Percentiles rank a stretch among this genome's conserved stretches.
Evolutionary conservation across 2,329 filamentous ascomycete species (phyloP).

Genomic region (Xylariaceae sp.): DNA sequence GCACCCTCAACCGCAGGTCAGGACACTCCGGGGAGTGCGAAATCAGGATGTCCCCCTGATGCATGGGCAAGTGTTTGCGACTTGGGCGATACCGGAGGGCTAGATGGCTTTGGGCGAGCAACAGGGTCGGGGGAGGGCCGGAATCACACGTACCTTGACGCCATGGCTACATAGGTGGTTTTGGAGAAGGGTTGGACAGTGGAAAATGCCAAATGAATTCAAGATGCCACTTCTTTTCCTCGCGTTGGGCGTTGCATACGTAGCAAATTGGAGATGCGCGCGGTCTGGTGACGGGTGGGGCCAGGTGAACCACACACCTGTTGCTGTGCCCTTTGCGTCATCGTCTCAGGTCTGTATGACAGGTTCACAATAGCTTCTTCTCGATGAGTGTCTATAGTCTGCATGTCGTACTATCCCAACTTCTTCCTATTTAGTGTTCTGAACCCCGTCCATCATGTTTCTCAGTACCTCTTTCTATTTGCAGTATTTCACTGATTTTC

Average conservation of each 20-base stretch:
- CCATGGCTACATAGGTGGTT: slow-evolving; percentile 18
- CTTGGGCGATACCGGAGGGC: neutral
- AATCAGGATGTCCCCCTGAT: neutral
- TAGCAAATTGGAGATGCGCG: neutral
- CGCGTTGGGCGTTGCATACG: neutral
- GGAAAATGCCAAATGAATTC: too few species aligned
- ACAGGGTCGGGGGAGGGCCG: neutral
- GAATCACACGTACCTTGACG: slow-evolving; percentile 30
- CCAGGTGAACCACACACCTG: slow-evolving; percentile 3
- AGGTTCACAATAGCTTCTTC: too few species aligned
- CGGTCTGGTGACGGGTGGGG: slow-evolving; percentile 14
- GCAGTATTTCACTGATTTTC: too few species aligned
- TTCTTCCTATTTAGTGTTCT: too few species aligned
- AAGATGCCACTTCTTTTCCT: neutral
- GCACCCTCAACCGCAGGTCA: neutral
- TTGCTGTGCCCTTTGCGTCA: too few species aligned
- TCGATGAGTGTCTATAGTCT: too few species aligned
- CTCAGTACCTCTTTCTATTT: too few species aligned
- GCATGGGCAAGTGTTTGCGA: neutral
- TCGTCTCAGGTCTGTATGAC: too few species aligned
- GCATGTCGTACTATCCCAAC: too few species aligned
- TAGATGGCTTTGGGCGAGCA: neutral
- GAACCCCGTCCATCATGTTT: too few species aligned
- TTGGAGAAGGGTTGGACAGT: too few species aligned
- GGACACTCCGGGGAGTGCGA: neutral